Percentiles rank a stretch among this genome's conserved stretches.
Evolutionary conservation across 805 yeast species (phyloP).

Genomic region (Groenewaldozyma tartarivorans): DNA sequence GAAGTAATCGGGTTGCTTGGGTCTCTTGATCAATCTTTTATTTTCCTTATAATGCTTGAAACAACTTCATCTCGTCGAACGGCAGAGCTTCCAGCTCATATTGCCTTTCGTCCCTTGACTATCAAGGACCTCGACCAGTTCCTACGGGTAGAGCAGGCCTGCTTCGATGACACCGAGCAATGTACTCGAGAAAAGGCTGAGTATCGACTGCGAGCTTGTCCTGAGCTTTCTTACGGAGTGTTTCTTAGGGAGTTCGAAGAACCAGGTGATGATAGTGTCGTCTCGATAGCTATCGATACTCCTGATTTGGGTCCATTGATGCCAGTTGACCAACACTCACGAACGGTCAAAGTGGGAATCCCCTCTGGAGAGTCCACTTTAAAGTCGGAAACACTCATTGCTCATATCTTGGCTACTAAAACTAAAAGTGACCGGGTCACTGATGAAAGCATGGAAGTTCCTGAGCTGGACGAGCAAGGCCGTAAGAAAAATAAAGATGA

Average conservation of each 20-base stretch:
- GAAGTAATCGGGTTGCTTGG: no score
- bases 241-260: conserved; percentile 59
- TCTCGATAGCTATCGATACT: not conserved
- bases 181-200: conserved; percentile 51
- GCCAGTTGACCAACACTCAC: not conserved
- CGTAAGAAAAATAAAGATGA: conserved; percentile 20
- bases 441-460: conserved; percentile 51
- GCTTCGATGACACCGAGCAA: conserved; percentile 66
- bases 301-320: conserved; percentile 5
- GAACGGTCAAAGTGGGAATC: conserved; percentile 4
- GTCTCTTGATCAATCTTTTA: no score
- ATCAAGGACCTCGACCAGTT: conserved; percentile 62
- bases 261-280: conserved; percentile 22
- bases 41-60: no score
- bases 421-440: conserved; percentile 39
- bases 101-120: conserved; percentile 69
- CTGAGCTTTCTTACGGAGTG: conserved; percentile 84
- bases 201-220: conserved; percentile 72
- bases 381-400: conserved; percentile 54
- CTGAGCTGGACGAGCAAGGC: conserved; percentile 27
- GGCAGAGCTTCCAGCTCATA: conserved; percentile 39
- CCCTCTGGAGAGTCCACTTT: conserved; percentile 16
- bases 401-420: conserved; percentile 75
- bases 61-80: not conserved
- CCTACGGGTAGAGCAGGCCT: conserved; percentile 48